These are phyloP conservation scores for Thyridium curvatum DNA, from an alignment of 2,329 filamentous ascomycete species.

Conservation along the genomic window DNA sequence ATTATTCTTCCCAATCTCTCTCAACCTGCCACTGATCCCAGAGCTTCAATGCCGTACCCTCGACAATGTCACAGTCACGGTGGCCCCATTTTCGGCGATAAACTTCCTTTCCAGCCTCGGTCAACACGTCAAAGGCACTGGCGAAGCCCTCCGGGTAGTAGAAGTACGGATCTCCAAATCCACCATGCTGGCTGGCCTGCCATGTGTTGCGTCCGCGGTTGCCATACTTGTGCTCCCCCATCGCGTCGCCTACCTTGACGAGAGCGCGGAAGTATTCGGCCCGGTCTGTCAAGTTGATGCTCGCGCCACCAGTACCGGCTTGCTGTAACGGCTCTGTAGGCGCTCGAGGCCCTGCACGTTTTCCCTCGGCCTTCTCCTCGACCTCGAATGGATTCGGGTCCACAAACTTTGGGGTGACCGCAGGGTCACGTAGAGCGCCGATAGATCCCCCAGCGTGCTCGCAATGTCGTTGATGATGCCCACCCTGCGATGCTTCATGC, in stretches of 20 bases:
- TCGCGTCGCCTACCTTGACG: no score
- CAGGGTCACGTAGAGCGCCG: no score
- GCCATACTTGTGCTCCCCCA: no score
- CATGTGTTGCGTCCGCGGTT: conserved; percentile 29
- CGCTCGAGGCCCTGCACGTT: no score
- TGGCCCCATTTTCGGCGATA: conserved; percentile 38
- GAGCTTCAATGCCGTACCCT: conserved; percentile 23
- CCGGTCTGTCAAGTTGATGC: conserved; percentile 11
- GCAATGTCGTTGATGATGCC: conserved; percentile 19
- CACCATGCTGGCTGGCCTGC: conserved; percentile 33
- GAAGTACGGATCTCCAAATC: conserved; percentile 34
- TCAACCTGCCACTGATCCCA: conserved; percentile 38
- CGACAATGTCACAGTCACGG: conserved; percentile 31
- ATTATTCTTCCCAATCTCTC: conserved; percentile 31
- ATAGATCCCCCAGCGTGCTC: no score
- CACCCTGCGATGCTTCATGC: conserved; percentile 21
- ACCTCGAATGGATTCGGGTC: conserved; percentile 39
- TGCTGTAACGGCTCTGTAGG: no score
- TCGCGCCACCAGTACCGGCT: no score
- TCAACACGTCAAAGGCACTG: conserved; percentile 23
- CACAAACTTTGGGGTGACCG: no score
- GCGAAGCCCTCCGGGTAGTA: conserved; percentile 28
- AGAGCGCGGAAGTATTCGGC: not conserved
- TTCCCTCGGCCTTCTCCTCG: conserved; percentile 90
- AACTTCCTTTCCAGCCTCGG: conserved; percentile 18